A percentile compares a stretch with the other conserved stretches of the same genome.
phyloP scores from a whole-genome alignment of 78 protist genomes.

The Anaeramoeba ignava region DNA sequence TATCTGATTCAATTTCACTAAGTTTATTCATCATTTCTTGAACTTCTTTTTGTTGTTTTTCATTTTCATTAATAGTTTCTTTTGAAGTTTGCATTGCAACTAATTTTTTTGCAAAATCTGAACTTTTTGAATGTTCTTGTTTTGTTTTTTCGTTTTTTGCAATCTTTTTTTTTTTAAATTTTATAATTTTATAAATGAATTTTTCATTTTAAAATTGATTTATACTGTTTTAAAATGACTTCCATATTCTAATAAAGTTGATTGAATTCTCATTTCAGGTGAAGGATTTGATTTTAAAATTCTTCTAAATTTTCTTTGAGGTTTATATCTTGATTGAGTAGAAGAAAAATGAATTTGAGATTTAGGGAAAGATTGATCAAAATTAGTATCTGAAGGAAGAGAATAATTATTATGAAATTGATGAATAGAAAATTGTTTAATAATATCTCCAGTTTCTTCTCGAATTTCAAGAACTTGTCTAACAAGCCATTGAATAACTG shows the following conservation, averaged over 20 bases:
- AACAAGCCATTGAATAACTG: neutral
- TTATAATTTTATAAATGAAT: neutral
- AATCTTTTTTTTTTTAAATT: neutral
- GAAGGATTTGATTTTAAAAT: neutral
- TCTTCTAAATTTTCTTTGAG: neutral
- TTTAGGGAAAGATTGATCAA: neutral
- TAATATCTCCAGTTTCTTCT: neutral
- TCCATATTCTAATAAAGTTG: neutral
- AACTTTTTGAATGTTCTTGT: neutral
- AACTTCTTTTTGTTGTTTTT: neutral
- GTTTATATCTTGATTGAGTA: neutral
- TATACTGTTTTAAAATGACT: neutral
- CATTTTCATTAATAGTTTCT: neutral
- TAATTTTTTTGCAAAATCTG: neutral
- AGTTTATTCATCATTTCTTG: neutral
- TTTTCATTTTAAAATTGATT: too few species aligned
- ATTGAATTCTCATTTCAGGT: neutral
- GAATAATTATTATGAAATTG: neutral
- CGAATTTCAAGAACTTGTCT: neutral
- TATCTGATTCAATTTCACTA: neutral
- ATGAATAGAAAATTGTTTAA: neutral
- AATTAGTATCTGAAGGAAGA: neutral
- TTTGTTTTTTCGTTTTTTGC: neutral
- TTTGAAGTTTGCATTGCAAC: neutral
- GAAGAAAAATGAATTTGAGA: neutral